Conservation (phyloP, 352 stramenopile genomes). For the Globisporangium takayamanum region DNA sequence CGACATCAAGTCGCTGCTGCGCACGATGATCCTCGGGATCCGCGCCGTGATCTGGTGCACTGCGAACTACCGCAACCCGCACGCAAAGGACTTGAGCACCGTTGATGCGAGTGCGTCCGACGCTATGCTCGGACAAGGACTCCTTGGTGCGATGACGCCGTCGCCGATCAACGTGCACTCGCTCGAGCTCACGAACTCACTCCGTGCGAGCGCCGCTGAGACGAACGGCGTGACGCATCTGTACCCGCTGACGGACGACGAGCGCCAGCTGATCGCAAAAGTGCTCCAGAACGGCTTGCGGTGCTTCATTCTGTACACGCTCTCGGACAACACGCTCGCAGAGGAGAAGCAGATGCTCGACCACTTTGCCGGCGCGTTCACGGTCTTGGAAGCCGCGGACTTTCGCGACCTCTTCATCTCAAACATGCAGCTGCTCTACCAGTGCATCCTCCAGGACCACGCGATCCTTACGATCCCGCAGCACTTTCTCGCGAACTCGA, state of each 20-base stretch:
- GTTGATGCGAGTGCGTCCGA: constrained; percentile 54
- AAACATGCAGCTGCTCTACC: constrained; percentile 89
- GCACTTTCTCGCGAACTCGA: constrained; percentile 92
- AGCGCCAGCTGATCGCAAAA: constrained; percentile 90
- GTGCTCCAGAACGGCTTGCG: constrained; percentile 91
- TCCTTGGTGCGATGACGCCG: constrained; percentile 9
- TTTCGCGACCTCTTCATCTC: constrained; percentile 88
- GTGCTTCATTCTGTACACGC: constrained; percentile 91
- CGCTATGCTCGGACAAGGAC: constrained; percentile 8
- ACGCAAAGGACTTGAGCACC: constrained; percentile 75
- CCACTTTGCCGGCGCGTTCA: constrained; percentile 95
- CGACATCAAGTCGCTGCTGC: constrained; percentile 92
- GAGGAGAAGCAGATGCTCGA: constrained; percentile 96
- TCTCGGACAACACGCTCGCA: constrained; percentile 80
- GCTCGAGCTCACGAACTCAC: constrained; percentile 9
- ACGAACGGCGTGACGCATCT: constrained; percentile 29
- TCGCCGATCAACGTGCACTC: constrained; percentile 14
- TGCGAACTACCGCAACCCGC: constrained; percentile 87
- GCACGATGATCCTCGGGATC: constrained; percentile 96
- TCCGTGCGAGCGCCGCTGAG: constrained; percentile 4
- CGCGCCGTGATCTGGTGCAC: constrained; percentile 98
- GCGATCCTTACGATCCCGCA: constrained; percentile 92
- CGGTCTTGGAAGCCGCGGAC: constrained; percentile 92
- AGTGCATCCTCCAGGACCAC: constrained; percentile 92
- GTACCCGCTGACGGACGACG: constrained; percentile 89